phyloP scores from a whole-genome alignment of 1,284 basidiomycete species.

The Pseudozyma sp. region DNA sequence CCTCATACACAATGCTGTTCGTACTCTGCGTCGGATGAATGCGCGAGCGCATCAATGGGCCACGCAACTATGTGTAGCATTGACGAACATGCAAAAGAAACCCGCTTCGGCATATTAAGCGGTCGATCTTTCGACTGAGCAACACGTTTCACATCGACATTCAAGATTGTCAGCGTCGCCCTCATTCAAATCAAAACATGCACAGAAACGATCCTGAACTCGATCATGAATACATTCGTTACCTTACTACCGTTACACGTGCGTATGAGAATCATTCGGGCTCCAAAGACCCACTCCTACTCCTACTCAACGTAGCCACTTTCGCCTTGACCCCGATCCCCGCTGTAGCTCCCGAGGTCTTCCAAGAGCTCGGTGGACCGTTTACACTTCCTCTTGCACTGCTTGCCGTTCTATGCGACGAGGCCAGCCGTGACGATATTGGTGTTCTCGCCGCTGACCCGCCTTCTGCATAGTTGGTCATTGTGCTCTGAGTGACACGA shows the following conservation, averaged over 20 bases:
- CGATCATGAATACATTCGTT: background rate
- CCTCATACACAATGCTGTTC: too few relatives aligned
- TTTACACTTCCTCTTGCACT: conserved; percentile 30
- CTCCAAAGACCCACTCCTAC: conserved; percentile 80
- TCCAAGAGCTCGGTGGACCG: conserved; percentile 46
- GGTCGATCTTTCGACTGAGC: too few relatives aligned
- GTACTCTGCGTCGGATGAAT: too few relatives aligned
- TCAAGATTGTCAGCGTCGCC: too few relatives aligned
- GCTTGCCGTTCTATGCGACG: conserved; percentile 17
- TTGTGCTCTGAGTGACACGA: conserved; percentile 15
- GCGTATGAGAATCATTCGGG: conserved; percentile 1
- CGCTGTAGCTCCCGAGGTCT: conserved; percentile 10
- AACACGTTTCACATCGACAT: too few relatives aligned
- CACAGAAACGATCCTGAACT: background rate
- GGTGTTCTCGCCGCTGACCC: conserved; percentile 15
- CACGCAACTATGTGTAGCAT: background rate
- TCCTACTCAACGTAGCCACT: conserved; percentile 74
- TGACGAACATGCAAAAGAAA: too few relatives aligned
- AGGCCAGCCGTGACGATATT: conserved; percentile 28
- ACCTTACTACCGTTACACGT: conserved; percentile 7
- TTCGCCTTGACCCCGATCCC: background rate
- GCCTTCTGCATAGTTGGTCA: conserved; percentile 6
- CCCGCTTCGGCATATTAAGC: too few relatives aligned
- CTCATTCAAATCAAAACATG: too few relatives aligned
- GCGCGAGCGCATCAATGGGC: background rate